Evolutionary conservation across 371 early-diverging fungal genomes (phyloP).

Genomic region (Mucor indicus): DNA sequence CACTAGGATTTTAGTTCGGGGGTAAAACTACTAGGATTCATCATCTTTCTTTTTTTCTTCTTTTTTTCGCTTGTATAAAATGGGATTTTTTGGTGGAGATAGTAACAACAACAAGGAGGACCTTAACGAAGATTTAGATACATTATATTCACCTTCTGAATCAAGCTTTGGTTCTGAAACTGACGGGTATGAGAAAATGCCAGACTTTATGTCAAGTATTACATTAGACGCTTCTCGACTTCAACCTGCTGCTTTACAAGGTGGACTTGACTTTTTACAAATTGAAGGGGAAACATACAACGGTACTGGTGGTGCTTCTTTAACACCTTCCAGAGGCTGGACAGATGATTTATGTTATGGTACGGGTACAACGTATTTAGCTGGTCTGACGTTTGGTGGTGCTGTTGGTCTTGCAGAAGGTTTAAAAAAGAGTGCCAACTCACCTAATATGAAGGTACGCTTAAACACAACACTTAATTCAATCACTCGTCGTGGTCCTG

Average conservation of each 20-base stretch:
- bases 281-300: slow-evolving; percentile 45
- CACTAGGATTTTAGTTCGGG: too few relatives aligned
- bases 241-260: slow-evolving; percentile 58
- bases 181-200: slow-evolving; percentile 44
- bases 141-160: slow-evolving; percentile 30
- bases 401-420: slow-evolving; percentile 80
- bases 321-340: slow-evolving; percentile 77
- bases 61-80: too few relatives aligned
- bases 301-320: slow-evolving; percentile 35
- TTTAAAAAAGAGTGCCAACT: slow-evolving; percentile 55
- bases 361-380: slow-evolving; percentile 77
- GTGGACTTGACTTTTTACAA: slow-evolving; percentile 62
- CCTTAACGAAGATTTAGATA: slow-evolving; percentile 20
- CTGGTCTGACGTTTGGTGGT: slow-evolving; percentile 79
- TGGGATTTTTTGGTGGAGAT: slow-evolving; percentile 16
- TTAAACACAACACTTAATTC: slow-evolving; percentile 82
- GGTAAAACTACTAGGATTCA: too few relatives aligned
- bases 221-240: slow-evolving; percentile 51
- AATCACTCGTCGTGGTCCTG: slow-evolving; percentile 85
- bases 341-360: slow-evolving; percentile 88
- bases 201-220: slow-evolving; percentile 53
- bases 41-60: too few relatives aligned
- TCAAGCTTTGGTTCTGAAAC: slow-evolving; percentile 10
- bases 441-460: slow-evolving; percentile 66
- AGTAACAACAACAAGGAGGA: slow-evolving; percentile 1